Percentiles rank a stretch among this genome's conserved stretches.
Evolutionary conservation across 108 stramenopile genomes (phyloP).

Genomic region (Thalassiosira profunda): DNA sequence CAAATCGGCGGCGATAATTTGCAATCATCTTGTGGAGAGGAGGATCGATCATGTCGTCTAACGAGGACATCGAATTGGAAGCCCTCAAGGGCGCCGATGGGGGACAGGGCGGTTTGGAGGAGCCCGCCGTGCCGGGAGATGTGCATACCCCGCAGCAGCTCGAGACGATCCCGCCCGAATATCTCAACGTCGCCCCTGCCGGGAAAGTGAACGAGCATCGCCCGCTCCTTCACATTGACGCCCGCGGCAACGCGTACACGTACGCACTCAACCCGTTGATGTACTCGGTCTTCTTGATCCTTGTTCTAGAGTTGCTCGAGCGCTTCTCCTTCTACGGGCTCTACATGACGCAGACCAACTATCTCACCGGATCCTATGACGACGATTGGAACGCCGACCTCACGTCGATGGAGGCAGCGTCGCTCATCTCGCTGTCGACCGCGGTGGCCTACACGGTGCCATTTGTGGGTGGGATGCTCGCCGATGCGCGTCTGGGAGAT

Average conservation of each 20-base stretch:
- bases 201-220: too few relatives aligned
- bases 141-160: conserved; percentile 19
- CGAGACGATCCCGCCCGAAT: conserved; percentile 21
- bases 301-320: conserved; percentile 84
- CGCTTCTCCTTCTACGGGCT: conserved; percentile 87
- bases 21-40: too few relatives aligned
- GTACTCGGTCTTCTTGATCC: conserved; percentile 73
- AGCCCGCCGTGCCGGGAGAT: conserved; percentile 18
- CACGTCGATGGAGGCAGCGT: conserved; percentile 63
- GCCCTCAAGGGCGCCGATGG: not conserved
- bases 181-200: conserved; percentile 2
- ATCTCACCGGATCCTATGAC: conserved; percentile 84
- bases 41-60: conserved; percentile 18
- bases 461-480: conserved; percentile 79
- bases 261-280: conserved; percentile 73
- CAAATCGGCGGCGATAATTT: too few relatives aligned
- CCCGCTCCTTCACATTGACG: conserved; percentile 69
- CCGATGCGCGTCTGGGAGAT: conserved; percentile 81
- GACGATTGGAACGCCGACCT: conserved; percentile 78
- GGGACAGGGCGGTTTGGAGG: not conserved
- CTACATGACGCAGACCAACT: conserved; percentile 82
- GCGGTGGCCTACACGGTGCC: conserved; percentile 92
- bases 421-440: conserved; percentile 74
- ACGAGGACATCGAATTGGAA: conserved; percentile 6
- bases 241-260: conserved; percentile 45